Evolutionary conservation across 768 basidiomycete species (phyloP).

Genomic region (Serendipita sp.): DNA sequence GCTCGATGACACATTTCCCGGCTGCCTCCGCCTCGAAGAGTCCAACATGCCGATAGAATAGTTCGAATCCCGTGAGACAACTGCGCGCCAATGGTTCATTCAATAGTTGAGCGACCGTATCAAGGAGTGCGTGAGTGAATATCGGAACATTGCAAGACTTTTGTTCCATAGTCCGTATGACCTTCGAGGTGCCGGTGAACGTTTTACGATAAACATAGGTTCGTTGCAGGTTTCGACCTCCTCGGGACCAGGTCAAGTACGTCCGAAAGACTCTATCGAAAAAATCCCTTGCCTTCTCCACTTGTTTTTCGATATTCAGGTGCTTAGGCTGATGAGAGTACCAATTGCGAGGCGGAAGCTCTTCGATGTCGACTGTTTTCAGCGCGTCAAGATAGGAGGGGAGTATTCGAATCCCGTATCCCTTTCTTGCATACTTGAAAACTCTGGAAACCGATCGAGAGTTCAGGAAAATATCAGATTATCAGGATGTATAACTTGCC

Average conservation of each 20-base stretch:
- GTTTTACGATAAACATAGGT: not conserved
- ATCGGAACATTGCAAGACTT: not conserved
- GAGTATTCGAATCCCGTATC: slow-evolving; percentile 11
- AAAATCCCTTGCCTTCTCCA: not conserved
- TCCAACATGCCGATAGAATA: slow-evolving; percentile 11
- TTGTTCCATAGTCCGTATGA: not conserved
- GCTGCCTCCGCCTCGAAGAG: slow-evolving; percentile 7
- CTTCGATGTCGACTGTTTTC: not conserved
- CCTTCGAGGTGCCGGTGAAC: not conserved
- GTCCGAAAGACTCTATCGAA: not conserved
- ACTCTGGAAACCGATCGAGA: slow-evolving; percentile 6
- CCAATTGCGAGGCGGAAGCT: not conserved
- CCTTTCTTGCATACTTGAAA: slow-evolving; percentile 11
- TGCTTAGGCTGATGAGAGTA: not conserved
- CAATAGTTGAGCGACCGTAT: not conserved
- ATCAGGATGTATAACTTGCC: not conserved
- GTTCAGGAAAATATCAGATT: not conserved
- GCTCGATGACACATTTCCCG: slow-evolving; percentile 1
- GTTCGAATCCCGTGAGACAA: slow-evolving; percentile 8
- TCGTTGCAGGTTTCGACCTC: not conserved
- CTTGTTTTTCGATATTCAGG: not conserved
- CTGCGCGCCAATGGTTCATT: slow-evolving; percentile 8
- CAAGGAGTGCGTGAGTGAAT: slow-evolving; percentile 8
- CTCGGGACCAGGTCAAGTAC: not conserved
- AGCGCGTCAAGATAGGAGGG: slow-evolving; percentile 8